Base-by-base conservation (phyloP, 106 monocot species). In the Platanthera zijinensis region DNA sequence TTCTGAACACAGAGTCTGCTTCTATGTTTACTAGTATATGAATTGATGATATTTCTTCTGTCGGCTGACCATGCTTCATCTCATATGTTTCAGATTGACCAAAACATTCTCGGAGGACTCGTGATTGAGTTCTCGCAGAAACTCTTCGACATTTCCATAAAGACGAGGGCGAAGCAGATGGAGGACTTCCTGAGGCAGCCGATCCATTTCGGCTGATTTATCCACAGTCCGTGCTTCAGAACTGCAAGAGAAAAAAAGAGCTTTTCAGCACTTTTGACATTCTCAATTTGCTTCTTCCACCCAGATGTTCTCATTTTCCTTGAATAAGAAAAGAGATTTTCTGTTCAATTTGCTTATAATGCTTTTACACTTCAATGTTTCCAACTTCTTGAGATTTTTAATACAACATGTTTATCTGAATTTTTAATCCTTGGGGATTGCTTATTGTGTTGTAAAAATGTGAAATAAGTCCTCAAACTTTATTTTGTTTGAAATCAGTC, bases 81-180 rank as follows among this genome's bases (percentile, higher is more conserved):
- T 39, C 39, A 39, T 39, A 39, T 39, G 4, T 22, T 19, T 50
- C 51, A 87, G 87, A 79, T 92, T 61, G 86, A 91, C 57, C 83
- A 77, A 19, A 91, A 76, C 78, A 88, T 91, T 57, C 73, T 91
- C 10, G 91, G 91, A 75, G 91, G 91, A 76, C 19, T 91, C 75
- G 84, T 91, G 51, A 56, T 91, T 32, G 86, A 91, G 71, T 88
- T 88, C 61, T 82, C 75, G 8, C 82, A 86, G 80, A 88, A 84
- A 80, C 82, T 91, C 13, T 82, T 88, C 3, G 91, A 91, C 47
- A 86, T 86, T 82, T 91, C 91, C 0, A 91, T 91, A 48, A 91
- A 74, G 86, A 88, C 88, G 12, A 84, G 91, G 75, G 91, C 88
- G 1, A 91, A 81, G 71, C 85, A 91, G 75, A 91, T 91, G 91